Percentiles rank a stretch among this genome's conserved stretches.
These are phyloP conservation scores for Pinus albicaulis DNA, from an alignment of 75 land plant genomes.

Conservation along the genomic window DNA sequence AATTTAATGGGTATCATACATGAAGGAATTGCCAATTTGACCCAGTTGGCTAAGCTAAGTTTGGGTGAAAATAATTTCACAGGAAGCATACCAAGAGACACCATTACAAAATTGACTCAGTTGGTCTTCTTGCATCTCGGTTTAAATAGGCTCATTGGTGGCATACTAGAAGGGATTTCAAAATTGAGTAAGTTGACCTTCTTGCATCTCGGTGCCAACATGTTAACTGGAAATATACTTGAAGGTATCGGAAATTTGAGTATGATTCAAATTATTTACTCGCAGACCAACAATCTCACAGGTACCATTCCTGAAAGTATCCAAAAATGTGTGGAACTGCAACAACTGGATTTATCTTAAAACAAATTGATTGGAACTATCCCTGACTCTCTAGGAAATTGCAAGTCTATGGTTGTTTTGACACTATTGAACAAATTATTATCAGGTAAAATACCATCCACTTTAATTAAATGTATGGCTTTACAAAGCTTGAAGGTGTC, in stretches of 20 bases:
- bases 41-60: too few relatives aligned
- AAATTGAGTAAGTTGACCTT: slow-evolving; percentile 13
- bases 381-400: not conserved
- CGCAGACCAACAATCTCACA: slow-evolving; percentile 19
- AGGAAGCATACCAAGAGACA: not conserved
- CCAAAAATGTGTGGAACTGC: slow-evolving; percentile 11
- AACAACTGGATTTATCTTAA: slow-evolving; percentile 3
- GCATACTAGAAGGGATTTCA: slow-evolving; percentile 14
- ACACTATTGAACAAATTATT: too few relatives aligned
- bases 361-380: slow-evolving; percentile 28
- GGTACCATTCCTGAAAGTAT: slow-evolving; percentile 36
- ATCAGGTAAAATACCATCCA: too few relatives aligned
- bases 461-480: too few relatives aligned
- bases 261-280: slow-evolving; percentile 6
- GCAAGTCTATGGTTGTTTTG: too few relatives aligned
- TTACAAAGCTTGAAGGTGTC: too few relatives aligned
- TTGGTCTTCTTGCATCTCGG: not conserved
- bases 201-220: slow-evolving; percentile 20
- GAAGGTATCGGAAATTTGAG: not conserved
- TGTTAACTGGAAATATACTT: slow-evolving; percentile 21
- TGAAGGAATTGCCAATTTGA: too few relatives aligned
- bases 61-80: not conserved
- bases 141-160: not conserved
- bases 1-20: not conserved
- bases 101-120: not conserved